Evolutionary conservation across 2,329 filamentous ascomycete genomes (phyloP), one percentile per base, ranked within the genome.

Genomic region (Phoma sp.): DNA sequence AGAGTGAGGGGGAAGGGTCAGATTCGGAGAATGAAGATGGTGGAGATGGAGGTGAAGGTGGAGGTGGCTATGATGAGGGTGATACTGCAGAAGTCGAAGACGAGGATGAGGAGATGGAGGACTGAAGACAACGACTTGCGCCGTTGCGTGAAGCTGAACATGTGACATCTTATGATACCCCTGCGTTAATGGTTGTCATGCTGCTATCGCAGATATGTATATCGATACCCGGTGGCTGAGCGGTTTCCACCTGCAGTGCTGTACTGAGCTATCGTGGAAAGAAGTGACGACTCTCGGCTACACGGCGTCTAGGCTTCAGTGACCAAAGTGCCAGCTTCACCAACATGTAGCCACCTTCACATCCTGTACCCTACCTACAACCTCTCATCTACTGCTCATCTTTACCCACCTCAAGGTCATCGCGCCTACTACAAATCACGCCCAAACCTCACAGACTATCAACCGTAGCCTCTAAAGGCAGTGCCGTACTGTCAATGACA

Each of bases 1-100:
- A 77, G 51, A 77, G 74, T 25, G 76, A 77, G 39, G 76, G 75
- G 6, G 71, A 69, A 17, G 74, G 75, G 1, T 65, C 52, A 7
- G 74, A 73, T 21, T 72, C 65, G 22, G 74, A 74, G 5, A 74
- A 76, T 9, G 69, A 72, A n/a, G 67, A 65, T 5, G 67, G 67
- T 3, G 68, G 63, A 6, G 74, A 67, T 47, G 71, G 65, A 17
- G 17, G 17, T 17, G 17, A 2, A 17, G 67, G 67, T 3, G 68
- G 63, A 6, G 74, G 67, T 47, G 71, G 65, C 0, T 70, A 72
- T 17, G 69, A 75, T 25, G 70, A 72, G 36, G 70, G 61, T 4
- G 62, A 70, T 13, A 67, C 44, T 13, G 57, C 60, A 5, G 60
- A 58, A 35, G 58, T 63, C n/a, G 56, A 69, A 39, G 68, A 38